phyloP scores from a whole-genome alignment of 2,329 filamentous ascomycete species.

The Pezicula neosporulosa region DNA sequence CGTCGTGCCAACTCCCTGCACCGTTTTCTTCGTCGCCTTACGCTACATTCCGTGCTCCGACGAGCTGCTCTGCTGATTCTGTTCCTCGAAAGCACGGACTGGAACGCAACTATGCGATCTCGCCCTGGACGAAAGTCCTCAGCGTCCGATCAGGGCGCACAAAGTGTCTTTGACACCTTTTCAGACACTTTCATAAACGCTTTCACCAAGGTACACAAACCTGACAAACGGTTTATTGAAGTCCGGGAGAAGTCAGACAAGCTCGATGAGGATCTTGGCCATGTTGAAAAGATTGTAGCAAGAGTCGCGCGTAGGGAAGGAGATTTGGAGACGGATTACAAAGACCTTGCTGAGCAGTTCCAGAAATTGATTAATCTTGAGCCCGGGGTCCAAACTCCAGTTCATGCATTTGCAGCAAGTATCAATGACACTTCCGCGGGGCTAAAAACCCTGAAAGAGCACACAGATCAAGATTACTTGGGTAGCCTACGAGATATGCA shows the following conservation, averaged over 20 bases:
- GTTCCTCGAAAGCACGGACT: conserved; percentile 90
- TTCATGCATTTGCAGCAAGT: conserved; percentile 82
- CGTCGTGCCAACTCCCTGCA: conserved; percentile 86
- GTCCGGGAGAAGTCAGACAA: conserved; percentile 91
- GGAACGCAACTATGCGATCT: conserved; percentile 92
- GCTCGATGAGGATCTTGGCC: conserved; percentile 85
- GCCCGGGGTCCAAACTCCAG: conserved; percentile 75
- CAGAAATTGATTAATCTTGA: conserved; percentile 89
- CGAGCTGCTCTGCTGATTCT: conserved; percentile 78
- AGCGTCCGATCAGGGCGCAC: conserved; percentile 42
- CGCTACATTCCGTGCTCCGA: conserved; percentile 84
- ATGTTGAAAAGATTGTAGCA: conserved; percentile 94
- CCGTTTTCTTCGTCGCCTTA: conserved; percentile 82
- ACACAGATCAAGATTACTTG: conserved; percentile 94
- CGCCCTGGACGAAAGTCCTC: conserved; percentile 64
- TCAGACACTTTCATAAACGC: conserved; percentile 96
- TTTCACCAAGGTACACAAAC: conserved; percentile 94
- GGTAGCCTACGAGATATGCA: conserved; percentile 93
- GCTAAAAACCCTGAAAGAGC: conserved; percentile 77
- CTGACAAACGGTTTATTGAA: conserved; percentile 91
- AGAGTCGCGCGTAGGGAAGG: conserved; percentile 83
- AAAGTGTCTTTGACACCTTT: conserved; percentile 88
- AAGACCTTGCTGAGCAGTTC: conserved; percentile 89
- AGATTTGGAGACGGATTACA: conserved; percentile 84
- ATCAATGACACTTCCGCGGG: conserved; percentile 80